phyloP scores from a whole-genome alignment of 2,329 filamentous ascomycete genomes.

The Microcyclospora pomicola region DNA sequence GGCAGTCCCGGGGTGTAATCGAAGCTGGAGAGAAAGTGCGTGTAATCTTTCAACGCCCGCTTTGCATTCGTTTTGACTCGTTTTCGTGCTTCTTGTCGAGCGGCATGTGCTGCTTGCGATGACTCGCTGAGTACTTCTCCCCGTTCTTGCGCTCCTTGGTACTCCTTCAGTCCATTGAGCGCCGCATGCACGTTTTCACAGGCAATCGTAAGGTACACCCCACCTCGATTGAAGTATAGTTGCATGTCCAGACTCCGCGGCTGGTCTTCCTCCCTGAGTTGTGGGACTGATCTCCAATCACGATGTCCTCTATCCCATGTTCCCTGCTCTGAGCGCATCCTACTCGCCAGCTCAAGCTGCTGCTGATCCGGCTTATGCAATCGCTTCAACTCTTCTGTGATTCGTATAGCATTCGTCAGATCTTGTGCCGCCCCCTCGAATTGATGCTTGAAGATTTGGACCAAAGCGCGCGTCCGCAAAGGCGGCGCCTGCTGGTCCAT shows the following conservation, averaged over 20 bases:
- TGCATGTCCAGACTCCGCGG: slow-evolving; percentile 64
- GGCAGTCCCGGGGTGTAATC: slow-evolving; percentile 66
- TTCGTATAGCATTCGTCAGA: slow-evolving; percentile 52
- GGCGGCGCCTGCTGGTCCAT: slow-evolving; percentile 52
- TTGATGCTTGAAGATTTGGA: slow-evolving; percentile 63
- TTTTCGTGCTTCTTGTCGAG: slow-evolving; percentile 48
- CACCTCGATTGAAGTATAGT: slow-evolving; percentile 61
- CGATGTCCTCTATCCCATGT: slow-evolving; percentile 25
- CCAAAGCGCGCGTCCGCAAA: slow-evolving; percentile 58
- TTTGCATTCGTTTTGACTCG: slow-evolving; percentile 61
- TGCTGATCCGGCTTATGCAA: slow-evolving; percentile 35
- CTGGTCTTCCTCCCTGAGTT: slow-evolving; percentile 49
- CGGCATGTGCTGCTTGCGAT: slow-evolving; percentile 23
- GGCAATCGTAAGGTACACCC: slow-evolving; percentile 57
- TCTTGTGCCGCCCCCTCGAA: slow-evolving; percentile 56
- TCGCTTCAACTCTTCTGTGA: slow-evolving; percentile 28
- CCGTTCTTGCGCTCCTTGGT: slow-evolving; percentile 17
- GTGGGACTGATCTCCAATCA: slow-evolving; percentile 37
- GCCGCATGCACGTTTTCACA: slow-evolving; percentile 49
- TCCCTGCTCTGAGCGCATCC: slow-evolving; percentile 25
- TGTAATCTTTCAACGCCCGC: slow-evolving; percentile 60
- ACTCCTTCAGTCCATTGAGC: slow-evolving; percentile 34
- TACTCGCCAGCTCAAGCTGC: slow-evolving; percentile 40
- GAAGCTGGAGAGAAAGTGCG: slow-evolving; percentile 56
- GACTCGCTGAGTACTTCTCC: slow-evolving; percentile 32